Conservation (phyloP, 176 grass and related monocot genomes). For the Oryza coarctata region DNA sequence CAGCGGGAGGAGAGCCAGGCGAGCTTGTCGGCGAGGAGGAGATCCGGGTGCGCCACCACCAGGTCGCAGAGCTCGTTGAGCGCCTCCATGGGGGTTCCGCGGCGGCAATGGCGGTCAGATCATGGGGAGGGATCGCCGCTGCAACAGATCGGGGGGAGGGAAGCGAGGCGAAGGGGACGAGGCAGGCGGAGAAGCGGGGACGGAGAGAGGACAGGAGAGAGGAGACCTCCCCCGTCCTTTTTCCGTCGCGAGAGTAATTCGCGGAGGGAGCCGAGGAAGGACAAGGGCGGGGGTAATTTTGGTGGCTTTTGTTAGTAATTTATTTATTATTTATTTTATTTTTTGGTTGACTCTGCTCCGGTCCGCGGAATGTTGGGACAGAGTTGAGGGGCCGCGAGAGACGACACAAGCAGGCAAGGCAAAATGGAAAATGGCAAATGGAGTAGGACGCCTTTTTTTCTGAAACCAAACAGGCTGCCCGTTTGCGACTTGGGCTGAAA, state of each 20-base stretch:
- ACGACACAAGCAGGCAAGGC: neutral
- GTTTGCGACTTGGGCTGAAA: neutral
- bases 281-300: neutral
- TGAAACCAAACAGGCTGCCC: no score
- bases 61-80: conserved; percentile 96
- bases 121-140: conserved; percentile 26
- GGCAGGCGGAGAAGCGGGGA: conserved; percentile 27
- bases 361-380: conserved; percentile 21
- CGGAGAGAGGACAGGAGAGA: conserved; percentile 1
- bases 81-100: conserved; percentile 64
- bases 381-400: neutral
- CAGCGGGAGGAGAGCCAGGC: conserved; percentile 95
- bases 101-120: conserved; percentile 50
- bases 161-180: conserved; percentile 12
- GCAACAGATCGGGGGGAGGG: conserved; percentile 32
- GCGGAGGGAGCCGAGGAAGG: conserved; percentile 36
- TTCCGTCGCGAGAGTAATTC: conserved; percentile 44
- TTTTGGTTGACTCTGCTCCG: conserved; percentile 1
- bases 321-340: neutral
- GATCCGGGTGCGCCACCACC: conserved; percentile 81
- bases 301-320: conserved; percentile 27
- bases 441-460: neutral
- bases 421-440: neutral
- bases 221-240: conserved; percentile 8
- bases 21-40: conserved; percentile 92